Evolutionary conservation across 345 rosid species (phyloP).

Genomic region (Acer saccharum): DNA sequence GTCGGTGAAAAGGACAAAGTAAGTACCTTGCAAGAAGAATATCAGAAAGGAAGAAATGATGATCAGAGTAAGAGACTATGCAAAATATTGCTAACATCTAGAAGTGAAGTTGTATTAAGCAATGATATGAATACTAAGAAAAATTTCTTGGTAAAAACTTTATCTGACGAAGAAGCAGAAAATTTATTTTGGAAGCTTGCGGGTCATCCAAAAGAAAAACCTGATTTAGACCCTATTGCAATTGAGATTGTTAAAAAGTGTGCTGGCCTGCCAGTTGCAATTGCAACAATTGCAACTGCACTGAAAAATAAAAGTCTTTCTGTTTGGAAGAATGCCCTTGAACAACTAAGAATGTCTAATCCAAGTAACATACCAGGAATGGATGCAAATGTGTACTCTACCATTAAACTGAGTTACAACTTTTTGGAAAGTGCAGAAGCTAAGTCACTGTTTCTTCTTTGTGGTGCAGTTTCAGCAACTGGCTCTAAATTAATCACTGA

Average conservation of each 20-base stretch:
- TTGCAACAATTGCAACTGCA: conserved; percentile 14
- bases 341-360: background rate
- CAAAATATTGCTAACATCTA: too few relatives aligned
- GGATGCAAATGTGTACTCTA: background rate
- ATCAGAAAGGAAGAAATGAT: too few relatives aligned
- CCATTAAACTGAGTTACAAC: background rate
- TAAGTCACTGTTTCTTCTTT: background rate
- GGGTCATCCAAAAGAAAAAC: background rate
- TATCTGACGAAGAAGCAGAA: conserved; percentile 9
- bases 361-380: background rate
- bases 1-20: too few relatives aligned
- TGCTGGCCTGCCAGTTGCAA: conserved; percentile 24
- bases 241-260: background rate
- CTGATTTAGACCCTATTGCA: background rate
- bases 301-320: background rate
- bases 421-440: background rate
- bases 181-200: conserved; percentile 2
- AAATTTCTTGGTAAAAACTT: background rate
- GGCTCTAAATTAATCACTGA: too few relatives aligned
- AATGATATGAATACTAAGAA: conserved; percentile 13
- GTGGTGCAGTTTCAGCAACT: too few relatives aligned
- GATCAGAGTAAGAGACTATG: too few relatives aligned
- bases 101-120: background rate
- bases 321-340: conserved; percentile 16
- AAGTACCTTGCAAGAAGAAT: too few relatives aligned